phyloP scores from a whole-genome alignment of 306 rosid genomes.

The Castanea crenata region DNA sequence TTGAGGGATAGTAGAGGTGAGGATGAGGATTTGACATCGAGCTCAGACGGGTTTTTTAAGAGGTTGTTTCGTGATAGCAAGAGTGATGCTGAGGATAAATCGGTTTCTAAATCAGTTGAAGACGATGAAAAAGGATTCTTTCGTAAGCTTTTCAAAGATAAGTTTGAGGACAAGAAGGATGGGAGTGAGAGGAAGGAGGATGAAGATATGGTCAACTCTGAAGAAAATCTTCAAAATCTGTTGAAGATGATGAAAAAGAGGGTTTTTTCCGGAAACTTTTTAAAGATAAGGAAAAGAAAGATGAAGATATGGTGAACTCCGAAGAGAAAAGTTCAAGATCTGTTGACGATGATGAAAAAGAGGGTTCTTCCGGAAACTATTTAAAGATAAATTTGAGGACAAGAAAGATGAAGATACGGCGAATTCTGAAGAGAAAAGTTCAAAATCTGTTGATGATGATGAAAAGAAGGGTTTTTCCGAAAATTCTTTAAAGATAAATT shows the following conservation, averaged over 20 bases:
- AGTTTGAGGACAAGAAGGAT: conserved; percentile 78
- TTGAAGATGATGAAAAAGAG: conserved; percentile 83
- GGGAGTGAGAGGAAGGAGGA: conserved; percentile 42
- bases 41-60: conserved; percentile 88
- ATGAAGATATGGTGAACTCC: conserved; percentile 39
- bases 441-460: conserved; percentile 61
- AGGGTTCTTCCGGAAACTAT: conserved; percentile 70
- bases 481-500: conserved; percentile 72
- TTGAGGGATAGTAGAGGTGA: conserved; percentile 78
- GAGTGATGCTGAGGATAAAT: conserved; percentile 64
- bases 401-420: conserved; percentile 54
- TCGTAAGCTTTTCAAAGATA: conserved; percentile 70
- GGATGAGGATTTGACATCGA: conserved; percentile 69
- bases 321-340: conserved; percentile 60
- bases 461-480: conserved; percentile 79
- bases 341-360: conserved; percentile 80
- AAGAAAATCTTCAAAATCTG: conserved; percentile 53
- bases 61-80: conserved; percentile 86
- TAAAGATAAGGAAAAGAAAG: conserved; percentile 81
- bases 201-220: conserved; percentile 42
- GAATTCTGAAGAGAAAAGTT: conserved; percentile 51
- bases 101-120: conserved; percentile 39
- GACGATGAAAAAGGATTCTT: conserved; percentile 87
- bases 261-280: conserved; percentile 77
- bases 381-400: conserved; percentile 79